Conservation (phyloP, 495 filamentous ascomycete genomes). For the Daldinia bambusicola region DNA sequence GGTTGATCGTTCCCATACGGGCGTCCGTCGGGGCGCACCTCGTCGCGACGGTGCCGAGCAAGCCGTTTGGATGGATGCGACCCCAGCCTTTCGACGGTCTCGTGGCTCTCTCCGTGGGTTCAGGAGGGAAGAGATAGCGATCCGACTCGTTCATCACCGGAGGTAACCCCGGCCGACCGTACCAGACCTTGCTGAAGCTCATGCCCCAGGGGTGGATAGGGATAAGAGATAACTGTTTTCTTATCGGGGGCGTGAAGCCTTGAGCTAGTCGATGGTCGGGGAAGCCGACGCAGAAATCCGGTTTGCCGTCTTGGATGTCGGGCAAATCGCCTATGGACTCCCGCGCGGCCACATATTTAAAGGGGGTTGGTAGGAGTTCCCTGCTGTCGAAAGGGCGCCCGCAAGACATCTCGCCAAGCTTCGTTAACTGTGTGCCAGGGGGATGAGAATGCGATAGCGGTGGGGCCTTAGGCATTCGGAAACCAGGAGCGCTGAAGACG, state of each 20-base stretch:
- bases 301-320: constrained; percentile 62
- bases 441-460: constrained; percentile 70
- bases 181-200: constrained; percentile 58
- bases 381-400: constrained; percentile 66
- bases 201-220: constrained; percentile 58
- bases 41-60: constrained; percentile 69
- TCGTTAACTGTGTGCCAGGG: constrained; percentile 25
- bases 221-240: constrained; percentile 53
- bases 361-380: constrained; percentile 62
- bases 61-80: constrained; percentile 59
- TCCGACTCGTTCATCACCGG: constrained; percentile 54
- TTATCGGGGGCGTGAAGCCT: constrained; percentile 44
- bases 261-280: constrained; percentile 70
- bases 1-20: constrained; percentile 59
- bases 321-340: constrained; percentile 70
- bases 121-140: constrained; percentile 46
- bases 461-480: constrained; percentile 63
- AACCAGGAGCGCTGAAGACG: constrained; percentile 69
- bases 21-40: constrained; percentile 56
- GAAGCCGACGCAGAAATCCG: constrained; percentile 62
- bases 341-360: constrained; percentile 60
- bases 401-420: constrained; percentile 69
- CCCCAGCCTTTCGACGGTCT: constrained; percentile 56
- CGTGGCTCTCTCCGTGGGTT: constrained; percentile 15
- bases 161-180: constrained; percentile 40